Conservation (phyloP, 345 rosid genomes). For the Alliaria petiolata region DNA sequence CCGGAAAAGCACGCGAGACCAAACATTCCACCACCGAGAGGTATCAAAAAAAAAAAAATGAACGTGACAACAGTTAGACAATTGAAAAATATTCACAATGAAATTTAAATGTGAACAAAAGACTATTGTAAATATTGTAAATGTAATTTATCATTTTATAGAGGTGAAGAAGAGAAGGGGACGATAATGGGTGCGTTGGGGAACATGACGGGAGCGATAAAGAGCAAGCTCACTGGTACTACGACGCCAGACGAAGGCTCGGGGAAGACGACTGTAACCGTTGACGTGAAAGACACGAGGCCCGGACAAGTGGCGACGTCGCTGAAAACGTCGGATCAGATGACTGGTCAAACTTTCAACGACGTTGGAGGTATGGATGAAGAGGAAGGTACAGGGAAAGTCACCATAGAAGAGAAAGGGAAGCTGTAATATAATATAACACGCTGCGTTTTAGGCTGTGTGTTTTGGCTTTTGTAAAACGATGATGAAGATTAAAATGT, state of each 20-base stretch:
- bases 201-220: constrained; percentile 40
- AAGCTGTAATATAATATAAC: not conserved
- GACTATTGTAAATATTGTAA: no score
- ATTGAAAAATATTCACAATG: no score
- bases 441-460: not conserved
- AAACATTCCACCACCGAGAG: constrained; percentile 3
- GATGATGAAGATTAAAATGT: not conserved
- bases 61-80: not conserved
- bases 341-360: constrained; percentile 62
- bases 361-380: constrained; percentile 56
- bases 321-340: constrained; percentile 51
- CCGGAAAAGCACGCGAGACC: constrained; percentile 26
- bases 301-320: constrained; percentile 32
- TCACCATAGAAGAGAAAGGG: constrained; percentile 13
- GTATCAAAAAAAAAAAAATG: not conserved
- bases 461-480: not conserved
- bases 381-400: constrained; percentile 4
- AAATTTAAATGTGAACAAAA: not conserved
- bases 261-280: constrained; percentile 25
- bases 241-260: constrained; percentile 30
- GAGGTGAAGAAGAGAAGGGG: constrained; percentile 38
- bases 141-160: constrained; percentile 20
- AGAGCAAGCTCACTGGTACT: constrained; percentile 37
- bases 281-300: constrained; percentile 23
- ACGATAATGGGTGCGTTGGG: constrained; percentile 37